These are phyloP conservation scores for Podaxis sp. DNA, from an alignment of 768 basidiomycete genomes.

Conservation along the genomic window DNA sequence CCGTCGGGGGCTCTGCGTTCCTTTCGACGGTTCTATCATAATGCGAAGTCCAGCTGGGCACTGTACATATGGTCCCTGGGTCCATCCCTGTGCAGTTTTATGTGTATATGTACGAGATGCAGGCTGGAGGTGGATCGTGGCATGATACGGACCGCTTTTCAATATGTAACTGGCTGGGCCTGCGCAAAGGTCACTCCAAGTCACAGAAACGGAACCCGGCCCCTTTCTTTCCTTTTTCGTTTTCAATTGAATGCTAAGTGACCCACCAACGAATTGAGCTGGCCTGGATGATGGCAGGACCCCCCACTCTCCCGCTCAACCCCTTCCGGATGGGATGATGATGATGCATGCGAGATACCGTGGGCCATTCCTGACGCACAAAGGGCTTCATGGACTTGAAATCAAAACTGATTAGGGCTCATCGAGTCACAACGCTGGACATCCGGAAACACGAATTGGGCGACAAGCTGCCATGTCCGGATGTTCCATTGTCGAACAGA, in stretches of 20 bases:
- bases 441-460: background rate
- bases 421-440: background rate
- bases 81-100: background rate
- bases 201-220: conserved; percentile 1
- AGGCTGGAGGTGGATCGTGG: background rate
- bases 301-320: background rate
- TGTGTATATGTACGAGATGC: background rate
- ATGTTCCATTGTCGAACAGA: conserved; percentile 2
- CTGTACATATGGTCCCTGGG: background rate
- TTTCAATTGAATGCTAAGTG: background rate
- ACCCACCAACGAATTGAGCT: background rate
- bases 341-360: background rate
- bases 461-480: background rate
- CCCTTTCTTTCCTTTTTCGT: conserved; percentile 12
- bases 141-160: background rate
- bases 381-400: background rate
- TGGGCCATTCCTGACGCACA: background rate
- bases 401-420: background rate
- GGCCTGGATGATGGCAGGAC: background rate
- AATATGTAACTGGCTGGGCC: background rate
- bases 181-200: background rate
- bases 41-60: background rate
- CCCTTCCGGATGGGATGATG: background rate
- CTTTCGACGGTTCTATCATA: background rate
- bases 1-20: background rate